phyloP scores from a whole-genome alignment of 495 filamentous ascomycete species.

The Jackrogersella multiformis region DNA sequence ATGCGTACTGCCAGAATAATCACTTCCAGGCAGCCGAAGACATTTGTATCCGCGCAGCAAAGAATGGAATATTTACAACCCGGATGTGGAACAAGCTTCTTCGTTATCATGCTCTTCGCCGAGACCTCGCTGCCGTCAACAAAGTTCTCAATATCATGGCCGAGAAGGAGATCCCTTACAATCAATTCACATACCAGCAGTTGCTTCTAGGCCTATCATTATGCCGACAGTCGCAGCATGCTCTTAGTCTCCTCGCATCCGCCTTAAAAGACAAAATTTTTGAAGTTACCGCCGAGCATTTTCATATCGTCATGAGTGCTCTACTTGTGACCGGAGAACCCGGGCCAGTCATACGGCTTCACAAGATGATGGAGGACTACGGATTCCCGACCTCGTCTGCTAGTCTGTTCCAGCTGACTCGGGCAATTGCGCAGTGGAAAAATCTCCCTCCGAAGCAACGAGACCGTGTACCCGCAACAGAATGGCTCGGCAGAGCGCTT shows the following conservation, averaged over 20 bases:
- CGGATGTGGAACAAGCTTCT: slow-evolving; percentile 84
- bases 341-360: slow-evolving; percentile 42
- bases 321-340: slow-evolving; percentile 52
- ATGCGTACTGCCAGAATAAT: slow-evolving; percentile 73
- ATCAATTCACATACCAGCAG: slow-evolving; percentile 76
- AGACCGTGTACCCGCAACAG: slow-evolving; percentile 20
- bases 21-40: slow-evolving; percentile 67
- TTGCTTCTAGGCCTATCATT: slow-evolving; percentile 75
- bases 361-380: slow-evolving; percentile 48
- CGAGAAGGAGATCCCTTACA: slow-evolving; percentile 62
- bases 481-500: slow-evolving; percentile 46
- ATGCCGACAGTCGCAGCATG: slow-evolving; percentile 68
- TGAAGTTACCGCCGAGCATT: slow-evolving; percentile 72
- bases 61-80: slow-evolving; percentile 57
- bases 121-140: slow-evolving; percentile 69
- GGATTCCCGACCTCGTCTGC: slow-evolving; percentile 45
- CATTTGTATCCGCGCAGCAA: slow-evolving; percentile 56
- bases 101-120: slow-evolving; percentile 68
- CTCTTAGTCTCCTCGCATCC: slow-evolving; percentile 68
- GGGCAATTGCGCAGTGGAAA: slow-evolving; percentile 48
- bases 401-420: slow-evolving; percentile 47
- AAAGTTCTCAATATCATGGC: slow-evolving; percentile 72
- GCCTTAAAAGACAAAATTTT: slow-evolving; percentile 68
- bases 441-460: slow-evolving; percentile 34
- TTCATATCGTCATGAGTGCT: slow-evolving; percentile 72